Evolutionary conservation across 805 yeast genomes (phyloP).

Genomic region (Kodamaea kaohsiungensis): DNA sequence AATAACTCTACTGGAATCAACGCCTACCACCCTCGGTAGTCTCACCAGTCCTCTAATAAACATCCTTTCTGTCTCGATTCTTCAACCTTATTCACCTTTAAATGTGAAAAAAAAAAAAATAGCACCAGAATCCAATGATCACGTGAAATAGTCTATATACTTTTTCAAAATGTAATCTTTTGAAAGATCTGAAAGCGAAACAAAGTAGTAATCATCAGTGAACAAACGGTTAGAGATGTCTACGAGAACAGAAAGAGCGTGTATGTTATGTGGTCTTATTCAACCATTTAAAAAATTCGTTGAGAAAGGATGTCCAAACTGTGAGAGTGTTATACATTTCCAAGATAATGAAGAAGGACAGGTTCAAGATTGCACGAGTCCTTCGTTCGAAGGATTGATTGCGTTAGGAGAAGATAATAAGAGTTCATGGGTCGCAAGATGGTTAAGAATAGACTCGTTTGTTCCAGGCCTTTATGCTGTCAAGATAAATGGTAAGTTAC

Average conservation of each 20-base stretch:
- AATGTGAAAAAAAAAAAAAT: not conserved
- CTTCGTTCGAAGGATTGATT: conserved; percentile 92
- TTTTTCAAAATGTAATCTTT: not conserved
- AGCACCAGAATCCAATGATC: not conserved
- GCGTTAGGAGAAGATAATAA: conserved; percentile 81
- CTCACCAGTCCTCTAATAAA: conserved; percentile 1
- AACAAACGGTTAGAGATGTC: conserved; percentile 32
- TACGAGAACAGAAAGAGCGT: conserved; percentile 81
- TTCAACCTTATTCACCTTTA: not conserved
- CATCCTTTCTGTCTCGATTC: not conserved
- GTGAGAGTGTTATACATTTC: conserved; percentile 82
- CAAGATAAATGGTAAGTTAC: conserved; percentile 86
- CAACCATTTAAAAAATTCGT: conserved; percentile 74
- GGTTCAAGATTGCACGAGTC: conserved; percentile 90
- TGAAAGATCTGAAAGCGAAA: not conserved
- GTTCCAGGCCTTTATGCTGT: conserved; percentile 92
- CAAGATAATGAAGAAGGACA: conserved; percentile 79
- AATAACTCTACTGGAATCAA: not conserved
- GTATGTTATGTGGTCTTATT: conserved; percentile 94
- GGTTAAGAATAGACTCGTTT: conserved; percentile 90
- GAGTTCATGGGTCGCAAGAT: conserved; percentile 92
- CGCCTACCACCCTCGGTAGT: not conserved
- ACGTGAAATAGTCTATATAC: not conserved
- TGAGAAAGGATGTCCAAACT: conserved; percentile 91
- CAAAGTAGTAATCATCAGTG: not conserved